Evolutionary conservation across 257 asterid species (phyloP).

Genomic region (Datura wrightii): DNA sequence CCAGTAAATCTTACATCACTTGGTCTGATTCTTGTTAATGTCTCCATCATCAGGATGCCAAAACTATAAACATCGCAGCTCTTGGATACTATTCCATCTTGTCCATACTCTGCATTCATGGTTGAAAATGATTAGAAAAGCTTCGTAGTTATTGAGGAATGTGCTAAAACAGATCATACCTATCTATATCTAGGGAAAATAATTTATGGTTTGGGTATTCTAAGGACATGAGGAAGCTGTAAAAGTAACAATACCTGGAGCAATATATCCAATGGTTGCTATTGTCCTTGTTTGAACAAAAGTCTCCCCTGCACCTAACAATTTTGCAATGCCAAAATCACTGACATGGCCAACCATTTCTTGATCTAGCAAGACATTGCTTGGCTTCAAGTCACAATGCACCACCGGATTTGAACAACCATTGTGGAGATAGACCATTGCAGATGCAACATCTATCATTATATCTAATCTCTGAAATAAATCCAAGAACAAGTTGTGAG

Average conservation of each 20-base stretch:
- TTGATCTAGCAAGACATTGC: constrained; percentile 16
- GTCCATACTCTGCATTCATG: background rate
- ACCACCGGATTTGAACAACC: background rate
- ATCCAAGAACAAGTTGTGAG: background rate
- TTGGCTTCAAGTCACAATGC: background rate
- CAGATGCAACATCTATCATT: constrained; percentile 27
- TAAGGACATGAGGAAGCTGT: background rate
- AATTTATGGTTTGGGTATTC: background rate
- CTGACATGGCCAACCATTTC: constrained; percentile 23
- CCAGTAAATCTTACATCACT: constrained; percentile 2
- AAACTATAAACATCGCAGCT: background rate
- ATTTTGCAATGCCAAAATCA: constrained; percentile 27
- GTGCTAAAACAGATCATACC: background rate
- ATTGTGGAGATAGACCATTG: background rate
- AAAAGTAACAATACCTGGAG: background rate
- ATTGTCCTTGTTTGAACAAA: constrained; percentile 4
- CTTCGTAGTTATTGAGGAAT: background rate
- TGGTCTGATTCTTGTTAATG: background rate
- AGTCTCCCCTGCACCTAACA: background rate
- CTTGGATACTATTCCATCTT: constrained; percentile 23
- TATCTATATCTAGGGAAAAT: background rate
- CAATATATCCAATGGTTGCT: constrained; percentile 26
- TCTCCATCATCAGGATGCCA: background rate
- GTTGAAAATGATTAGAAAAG: background rate
- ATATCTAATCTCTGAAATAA: background rate